Conservation (phyloP, 306 rosid genomes). For the Rosa lucieae region DNA sequence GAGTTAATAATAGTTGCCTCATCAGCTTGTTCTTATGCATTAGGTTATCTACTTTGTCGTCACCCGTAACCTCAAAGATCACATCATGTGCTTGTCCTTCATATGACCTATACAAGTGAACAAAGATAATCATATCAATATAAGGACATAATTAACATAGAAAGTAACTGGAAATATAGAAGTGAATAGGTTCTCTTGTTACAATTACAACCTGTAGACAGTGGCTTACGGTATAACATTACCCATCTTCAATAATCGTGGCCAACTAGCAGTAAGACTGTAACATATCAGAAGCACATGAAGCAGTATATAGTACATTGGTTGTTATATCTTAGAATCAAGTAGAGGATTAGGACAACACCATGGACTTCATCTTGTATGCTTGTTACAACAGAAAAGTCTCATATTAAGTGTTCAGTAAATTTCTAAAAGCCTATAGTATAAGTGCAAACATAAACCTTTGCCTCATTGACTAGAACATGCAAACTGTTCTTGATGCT, state of each 20-base stretch:
- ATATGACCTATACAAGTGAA: background rate
- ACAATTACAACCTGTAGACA: background rate
- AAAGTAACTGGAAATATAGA: background rate
- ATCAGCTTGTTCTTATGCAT: conserved; percentile 6
- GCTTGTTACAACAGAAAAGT: background rate
- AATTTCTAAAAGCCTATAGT: background rate
- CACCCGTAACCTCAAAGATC: background rate
- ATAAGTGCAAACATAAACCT: background rate
- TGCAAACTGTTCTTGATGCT: background rate
- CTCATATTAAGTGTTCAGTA: background rate
- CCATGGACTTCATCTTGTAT: background rate
- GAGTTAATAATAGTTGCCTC: background rate
- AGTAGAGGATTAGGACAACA: background rate
- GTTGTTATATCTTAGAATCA: background rate
- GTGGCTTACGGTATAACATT: background rate
- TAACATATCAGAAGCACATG: background rate
- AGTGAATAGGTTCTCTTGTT: background rate
- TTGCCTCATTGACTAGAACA: background rate
- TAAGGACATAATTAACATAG: background rate
- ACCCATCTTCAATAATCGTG: background rate
- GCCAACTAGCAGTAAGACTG: conserved; percentile 29
- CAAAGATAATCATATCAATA: background rate
- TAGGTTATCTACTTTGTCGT: background rate
- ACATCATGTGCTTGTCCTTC: background rate
- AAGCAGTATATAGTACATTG: background rate